phyloP scores from a whole-genome alignment of 148 eudicot species.

The Oxyria digyna region DNA sequence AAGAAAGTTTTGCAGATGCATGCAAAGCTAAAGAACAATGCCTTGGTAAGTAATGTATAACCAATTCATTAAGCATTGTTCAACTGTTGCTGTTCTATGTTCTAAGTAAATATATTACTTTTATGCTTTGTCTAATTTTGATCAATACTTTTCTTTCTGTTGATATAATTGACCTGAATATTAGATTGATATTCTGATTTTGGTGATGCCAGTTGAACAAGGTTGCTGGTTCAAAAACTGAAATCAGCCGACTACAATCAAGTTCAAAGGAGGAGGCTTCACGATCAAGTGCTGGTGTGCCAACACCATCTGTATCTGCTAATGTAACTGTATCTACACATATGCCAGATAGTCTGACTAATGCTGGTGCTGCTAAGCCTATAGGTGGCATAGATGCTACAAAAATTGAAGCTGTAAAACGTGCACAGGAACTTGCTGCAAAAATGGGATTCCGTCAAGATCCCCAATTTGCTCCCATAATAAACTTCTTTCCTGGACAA shows the following conservation, averaged over 20 bases:
- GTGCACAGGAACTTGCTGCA: conserved; percentile 88
- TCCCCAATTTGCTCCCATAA: conserved; percentile 80
- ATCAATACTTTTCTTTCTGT: neutral
- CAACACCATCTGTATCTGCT: conserved; percentile 17
- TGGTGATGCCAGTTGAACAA: conserved; percentile 38
- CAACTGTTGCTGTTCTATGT: neutral
- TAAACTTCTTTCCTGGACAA: conserved; percentile 86
- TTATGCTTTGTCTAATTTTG: neutral
- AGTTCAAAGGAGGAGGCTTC: conserved; percentile 38
- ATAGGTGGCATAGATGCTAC: conserved; percentile 40
- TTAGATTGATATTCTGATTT: conserved; percentile 10
- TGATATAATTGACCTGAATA: neutral
- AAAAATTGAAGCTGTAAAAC: conserved; percentile 71
- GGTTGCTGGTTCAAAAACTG: conserved; percentile 26
- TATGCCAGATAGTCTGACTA: conserved; percentile 14
- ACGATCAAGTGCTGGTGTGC: conserved; percentile 22
- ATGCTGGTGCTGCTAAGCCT: conserved; percentile 24
- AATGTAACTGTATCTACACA: conserved; percentile 9
- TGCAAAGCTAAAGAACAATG: conserved; percentile 61
- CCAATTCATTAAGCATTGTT: neutral
- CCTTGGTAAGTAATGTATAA: conserved; percentile 34
- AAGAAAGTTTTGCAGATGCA: conserved; percentile 66
- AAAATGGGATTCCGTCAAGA: conserved; percentile 94
- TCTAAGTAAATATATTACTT: neutral
- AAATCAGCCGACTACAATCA: conserved; percentile 16